Base-by-base conservation (phyloP, 73 alveolate genomes). In the Uronychia binucleata region DNA sequence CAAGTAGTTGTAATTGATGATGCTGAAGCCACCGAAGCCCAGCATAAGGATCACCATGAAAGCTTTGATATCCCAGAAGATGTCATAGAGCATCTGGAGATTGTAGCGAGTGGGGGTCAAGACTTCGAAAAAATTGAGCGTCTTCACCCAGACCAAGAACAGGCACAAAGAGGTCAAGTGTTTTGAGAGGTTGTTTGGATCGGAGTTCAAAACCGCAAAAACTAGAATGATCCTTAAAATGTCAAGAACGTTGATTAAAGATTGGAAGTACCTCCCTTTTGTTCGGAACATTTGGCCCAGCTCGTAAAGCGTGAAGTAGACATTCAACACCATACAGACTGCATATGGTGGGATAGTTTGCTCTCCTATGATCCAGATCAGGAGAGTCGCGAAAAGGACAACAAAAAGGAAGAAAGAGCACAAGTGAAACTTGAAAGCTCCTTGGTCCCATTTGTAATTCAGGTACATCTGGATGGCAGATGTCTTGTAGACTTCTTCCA, bases 11-110 rank as follows among this genome's bases (percentile, higher is more conserved):
- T 75, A 83, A 30, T 31, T 13, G 27, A 27, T 32, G 28, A 83
- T 60, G 31, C 34, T 32, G 29, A 84, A 83, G 74, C 34, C 74
- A 8, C 79, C 83, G n/a, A 83, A 26, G 77, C 74, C 76, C 0
- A 77, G 78, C 31, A 30, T 75, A 31, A 83, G 46, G 30, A 83
- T 83, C 13, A 30, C 31, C 77, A 83, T 75, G 79, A 83, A 83
- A 8, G 84, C 79, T 75, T 35, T 83, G 0, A 83, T 29, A 27
- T 59, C 79, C 74, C 75, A 29, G 35, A 83, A 30, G 33, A 78
- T 58, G 59, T 83, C 90, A 31, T 60, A 74, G 28, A 83, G 74
- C 90, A 83, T 83, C 90, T 83, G 34, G 26, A 83, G 74, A 31
- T 74, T 27, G 34, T 83, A 83, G 30, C 90, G 31, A 14, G 77